Evolutionary conservation across 1,284 basidiomycete genomes (phyloP), one percentile per base, ranked within the genome.

Genomic region (Ganoderma leucocontextum): DNA sequence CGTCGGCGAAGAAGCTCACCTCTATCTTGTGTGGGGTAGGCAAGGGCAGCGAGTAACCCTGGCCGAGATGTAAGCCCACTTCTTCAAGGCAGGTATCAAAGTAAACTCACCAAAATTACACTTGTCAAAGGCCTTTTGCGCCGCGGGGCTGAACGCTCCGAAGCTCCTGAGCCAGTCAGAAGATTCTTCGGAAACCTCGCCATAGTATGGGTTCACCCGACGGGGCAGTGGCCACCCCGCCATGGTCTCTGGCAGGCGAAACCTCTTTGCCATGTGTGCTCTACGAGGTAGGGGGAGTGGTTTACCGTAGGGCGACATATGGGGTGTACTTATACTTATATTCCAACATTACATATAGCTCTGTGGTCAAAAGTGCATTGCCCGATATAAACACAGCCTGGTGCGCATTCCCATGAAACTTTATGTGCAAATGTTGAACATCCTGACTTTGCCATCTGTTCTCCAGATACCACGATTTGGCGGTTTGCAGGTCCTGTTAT

Each of bases 31-130:
- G 47, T 12, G 5, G 74, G 70, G 65, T 72, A 75, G 29, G 55
- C 63, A 9, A 71, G 41, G 36, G 74, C 67, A 2, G 76, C 70
- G 22, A 78, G 70, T 10, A 75, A 70, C 15, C 62, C 73, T 73
- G 36, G 19, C 2, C 6, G 19, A 29, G 1, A 19, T 19, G 22
- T 12, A 39, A 17, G n/a, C 8, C 6, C 36, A 9, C 38, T 17
- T 42, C 5, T 29, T 29, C 29, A 29, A 29, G 29, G 29, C 29
- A 29, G 29, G 29, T 29, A 29, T 29, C 2, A 29, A 29, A 39
- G n/a, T 9, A 7, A 6, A 65, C 74, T 41, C 44, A 76, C 77
- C 70, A 62, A 76, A 75, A 49, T 78, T 68, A 44, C 73, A 73
- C 10, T 60, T 64, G 60, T 78, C 69, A 62, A 76, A 76, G 4